Base-by-base conservation (phyloP, 768 basidiomycete genomes). In the Coprinopsis sp. region DNA sequence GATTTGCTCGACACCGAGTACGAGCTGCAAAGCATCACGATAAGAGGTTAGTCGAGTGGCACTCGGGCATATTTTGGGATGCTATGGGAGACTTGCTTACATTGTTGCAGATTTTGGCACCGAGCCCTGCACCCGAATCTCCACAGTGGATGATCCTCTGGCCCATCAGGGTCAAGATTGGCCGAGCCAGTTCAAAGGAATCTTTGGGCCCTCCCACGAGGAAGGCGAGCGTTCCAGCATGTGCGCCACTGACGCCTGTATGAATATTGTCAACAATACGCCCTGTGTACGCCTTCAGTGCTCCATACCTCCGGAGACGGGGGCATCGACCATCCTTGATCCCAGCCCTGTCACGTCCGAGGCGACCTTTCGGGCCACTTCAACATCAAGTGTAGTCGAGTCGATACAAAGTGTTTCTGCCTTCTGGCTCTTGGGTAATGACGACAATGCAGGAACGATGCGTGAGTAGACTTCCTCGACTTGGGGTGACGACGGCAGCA, bases 81-180 rank as follows among this genome's bases (percentile, higher is more conserved):
- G 21, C 67, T 63, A 34, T 57, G 54, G 31, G 66, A 58, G 4
- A 71, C 62, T 57, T 50, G 71, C 64, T 56, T 48, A 81, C 76
- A 63, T 94, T 94, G 65, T 93, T 94, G 68, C 89, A 91, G 29
- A 94, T 91, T 68, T 94, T 94, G 2, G 91, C 90, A 1, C 79
- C 90, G 8, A 94, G 67, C 1, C 91, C 91, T 2, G 86, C 74
- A 10, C 91, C 89, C 3, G 86, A 86, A 6, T 77, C 70, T 1
- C 91, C 91, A 61, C 91, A 94, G 61, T 91, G 76, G 36, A 93
- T 85, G 49, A 88, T 81, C 7, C 84, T 80, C 50, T 74, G 76
- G 5, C 92, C 92, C 92, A 95, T 94, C 44, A 71, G 59, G 14
- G 75, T 64, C 22, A 94, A 74, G 34, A 78, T 67, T 3, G 85